A percentile compares a stretch with the other conserved stretches of the same genome.
Conservation (phyloP, 176 grass and related monocot species). For the Rhynchospora tenuis region DNA sequence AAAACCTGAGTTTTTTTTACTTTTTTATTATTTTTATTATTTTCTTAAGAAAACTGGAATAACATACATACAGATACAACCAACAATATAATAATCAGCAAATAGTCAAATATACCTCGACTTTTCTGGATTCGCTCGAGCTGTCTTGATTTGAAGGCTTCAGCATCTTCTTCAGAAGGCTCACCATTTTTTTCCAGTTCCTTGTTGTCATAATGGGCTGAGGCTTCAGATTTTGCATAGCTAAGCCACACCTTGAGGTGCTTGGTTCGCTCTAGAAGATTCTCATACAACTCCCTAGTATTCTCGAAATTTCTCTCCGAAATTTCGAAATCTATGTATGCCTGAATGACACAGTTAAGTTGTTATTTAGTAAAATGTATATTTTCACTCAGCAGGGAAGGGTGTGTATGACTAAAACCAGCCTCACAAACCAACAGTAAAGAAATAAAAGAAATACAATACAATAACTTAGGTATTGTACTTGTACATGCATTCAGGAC, state of each 20-base stretch:
- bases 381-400: not conserved
- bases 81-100: not conserved
- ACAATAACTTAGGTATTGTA: no score
- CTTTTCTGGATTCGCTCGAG: slow-evolving; percentile 36
- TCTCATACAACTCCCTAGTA: slow-evolving; percentile 72
- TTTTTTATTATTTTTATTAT: no score
- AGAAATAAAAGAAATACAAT: no score
- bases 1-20: no score
- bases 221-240: slow-evolving; percentile 79
- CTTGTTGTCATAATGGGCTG: slow-evolving; percentile 45
- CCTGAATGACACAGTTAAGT: slow-evolving; percentile 25
- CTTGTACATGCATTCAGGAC: no score
- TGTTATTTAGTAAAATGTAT: not conserved
- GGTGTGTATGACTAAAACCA: not conserved
- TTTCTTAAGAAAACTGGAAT: not conserved
- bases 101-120: slow-evolving; percentile 38
- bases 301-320: slow-evolving; percentile 58
- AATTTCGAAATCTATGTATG: slow-evolving; percentile 88
- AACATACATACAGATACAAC: slow-evolving; percentile 8
- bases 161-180: slow-evolving; percentile 31
- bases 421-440: no score
- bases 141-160: slow-evolving; percentile 23
- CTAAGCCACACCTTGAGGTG: slow-evolving; percentile 95
- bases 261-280: slow-evolving; percentile 76
- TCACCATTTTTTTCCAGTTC: slow-evolving; percentile 32